Percentiles rank a stretch among this genome's conserved stretches.
Conservation (phyloP, 2,329 filamentous ascomycete species). For the Aspergillus amoenus region DNA sequence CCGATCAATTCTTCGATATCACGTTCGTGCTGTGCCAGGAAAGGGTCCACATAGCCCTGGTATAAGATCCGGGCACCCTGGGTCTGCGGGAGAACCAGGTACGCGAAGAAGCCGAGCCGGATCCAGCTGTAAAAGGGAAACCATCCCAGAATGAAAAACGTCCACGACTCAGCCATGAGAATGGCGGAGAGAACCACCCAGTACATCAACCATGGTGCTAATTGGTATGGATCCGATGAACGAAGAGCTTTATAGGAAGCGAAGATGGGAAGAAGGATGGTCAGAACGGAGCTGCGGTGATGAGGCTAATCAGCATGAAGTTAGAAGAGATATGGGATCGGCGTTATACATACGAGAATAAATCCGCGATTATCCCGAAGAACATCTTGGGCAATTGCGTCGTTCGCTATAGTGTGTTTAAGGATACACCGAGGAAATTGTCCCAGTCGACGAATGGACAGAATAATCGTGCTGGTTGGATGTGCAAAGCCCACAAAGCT, state of each 20-base stretch:
- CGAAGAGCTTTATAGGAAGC: slow-evolving; percentile 98
- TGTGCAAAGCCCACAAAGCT: slow-evolving; percentile 1
- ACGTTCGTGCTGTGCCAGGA: slow-evolving; percentile 79
- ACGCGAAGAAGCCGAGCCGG: slow-evolving; percentile 81
- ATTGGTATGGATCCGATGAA: slow-evolving; percentile 80
- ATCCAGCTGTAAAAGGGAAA: slow-evolving; percentile 93
- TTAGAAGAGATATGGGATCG: not conserved
- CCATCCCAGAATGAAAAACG: slow-evolving; percentile 83
- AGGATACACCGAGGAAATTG: not conserved
- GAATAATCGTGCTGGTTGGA: not conserved
- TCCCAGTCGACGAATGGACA: not conserved
- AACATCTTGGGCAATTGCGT: slow-evolving; percentile 59
- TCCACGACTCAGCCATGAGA: slow-evolving; percentile 81
- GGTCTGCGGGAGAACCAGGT: slow-evolving; percentile 96
- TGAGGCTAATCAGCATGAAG: slow-evolving; percentile 10
- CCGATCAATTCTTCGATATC: slow-evolving; percentile 91
- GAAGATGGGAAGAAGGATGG: slow-evolving; percentile 92
- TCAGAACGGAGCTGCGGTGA: slow-evolving; percentile 69
- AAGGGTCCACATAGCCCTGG: slow-evolving; percentile 80
- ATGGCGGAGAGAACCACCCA: slow-evolving; percentile 88
- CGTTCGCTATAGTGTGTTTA: not conserved
- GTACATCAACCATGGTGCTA: slow-evolving; percentile 99
- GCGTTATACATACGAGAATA: slow-evolving; percentile 66
- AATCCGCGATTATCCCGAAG: slow-evolving; percentile 74
- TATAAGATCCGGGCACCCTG: slow-evolving; percentile 88